Conservation (phyloP, 148 eudicot species). For the Persicaria maculosa region DNA sequence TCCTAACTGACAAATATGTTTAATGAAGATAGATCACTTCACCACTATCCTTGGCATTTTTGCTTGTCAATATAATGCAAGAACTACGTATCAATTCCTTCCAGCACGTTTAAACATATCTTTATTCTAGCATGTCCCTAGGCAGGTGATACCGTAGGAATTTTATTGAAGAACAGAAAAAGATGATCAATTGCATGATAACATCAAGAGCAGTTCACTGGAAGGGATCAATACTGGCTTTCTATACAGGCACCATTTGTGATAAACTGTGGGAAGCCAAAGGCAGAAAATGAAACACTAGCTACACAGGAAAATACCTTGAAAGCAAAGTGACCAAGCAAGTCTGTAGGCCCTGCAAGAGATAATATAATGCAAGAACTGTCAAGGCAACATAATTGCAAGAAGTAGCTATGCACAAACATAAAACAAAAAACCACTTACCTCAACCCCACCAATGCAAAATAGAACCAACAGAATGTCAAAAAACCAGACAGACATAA, state of each 20-base stretch:
- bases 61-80: background rate
- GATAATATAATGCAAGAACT: background rate
- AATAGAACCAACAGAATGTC: constrained; percentile 92
- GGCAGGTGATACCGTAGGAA: background rate
- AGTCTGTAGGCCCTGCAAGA: constrained; percentile 88
- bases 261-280: background rate
- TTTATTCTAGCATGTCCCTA: background rate
- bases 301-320: constrained; percentile 43
- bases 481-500: constrained; percentile 86
- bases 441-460: constrained; percentile 96
- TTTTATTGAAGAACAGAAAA: background rate
- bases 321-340: constrained; percentile 87
- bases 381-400: background rate
- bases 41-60: background rate
- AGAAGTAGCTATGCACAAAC: background rate
- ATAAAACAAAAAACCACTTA: constrained; percentile 18
- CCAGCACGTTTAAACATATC: background rate
- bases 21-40: background rate
- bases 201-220: background rate
- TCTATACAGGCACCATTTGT: background rate
- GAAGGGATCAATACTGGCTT: background rate
- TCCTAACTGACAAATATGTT: background rate
- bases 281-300: background rate
- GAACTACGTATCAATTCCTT: background rate
- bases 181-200: background rate